Base-by-base conservation (phyloP, 352 stramenopile genomes). In the Globisporangium canariense region DNA sequence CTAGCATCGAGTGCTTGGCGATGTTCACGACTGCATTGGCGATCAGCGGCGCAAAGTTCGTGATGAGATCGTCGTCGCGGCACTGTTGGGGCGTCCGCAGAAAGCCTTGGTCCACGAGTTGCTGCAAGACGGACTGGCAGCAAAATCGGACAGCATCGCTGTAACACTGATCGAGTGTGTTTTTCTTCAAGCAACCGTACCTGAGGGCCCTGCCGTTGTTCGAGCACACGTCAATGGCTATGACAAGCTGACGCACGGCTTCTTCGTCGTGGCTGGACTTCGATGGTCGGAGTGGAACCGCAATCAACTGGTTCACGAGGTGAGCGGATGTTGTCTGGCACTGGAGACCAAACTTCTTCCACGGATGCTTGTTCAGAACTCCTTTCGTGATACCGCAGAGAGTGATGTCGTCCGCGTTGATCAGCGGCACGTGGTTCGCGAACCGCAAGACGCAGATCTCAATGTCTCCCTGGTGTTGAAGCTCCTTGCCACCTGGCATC, bases 381-480 rank as follows among this genome's bases (percentile, higher is more conserved):
- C 77, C 80, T 18, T 76, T 78, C 0, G 72, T 79, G 16, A 89
- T 78, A 0, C 78, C 75, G 51, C 83, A 91, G 8, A 81, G 55
- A 61, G 73, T 79, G 4, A 92, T 70, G 47, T 90, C 81, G 9
- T 89, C 80, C 3, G 65, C 56, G 46, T 78, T 87, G 55, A 93
- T 50, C 14, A 94, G 58, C 7, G 86, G 86, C 1, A 86, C 69
- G 63, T 94, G 83, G 32, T 94, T 94, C 41, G 75, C 80, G 40
- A 83, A 94, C 11, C 86, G 83, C 20, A 92, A 62, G 32, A 94
- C 45, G 38, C 79, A 82, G 50, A 93, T 77, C 14, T 88, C 70
- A 9, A 94, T 75, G 14, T 70, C 59, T 30, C 53, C 47, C 9
- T n/a, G 14, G 63, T 46, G 68, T 64, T 14, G 55, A 8, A 30